Evolutionary conservation across 768 basidiomycete species (phyloP).

Genomic region (Termitomyces sp.): DNA sequence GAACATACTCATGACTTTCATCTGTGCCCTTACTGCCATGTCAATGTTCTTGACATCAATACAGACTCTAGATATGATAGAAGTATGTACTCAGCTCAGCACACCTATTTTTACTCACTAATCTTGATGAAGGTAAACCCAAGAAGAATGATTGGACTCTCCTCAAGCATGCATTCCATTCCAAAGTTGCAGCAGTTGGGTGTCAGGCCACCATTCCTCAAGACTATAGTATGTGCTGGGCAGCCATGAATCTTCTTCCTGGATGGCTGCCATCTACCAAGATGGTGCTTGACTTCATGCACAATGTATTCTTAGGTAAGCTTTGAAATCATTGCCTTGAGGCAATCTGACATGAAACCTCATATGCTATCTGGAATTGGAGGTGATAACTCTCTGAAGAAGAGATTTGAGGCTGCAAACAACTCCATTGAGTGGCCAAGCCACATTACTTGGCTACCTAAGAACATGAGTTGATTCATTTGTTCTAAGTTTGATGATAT

Average conservation of each 20-base stretch:
- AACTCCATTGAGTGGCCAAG: slow-evolving; percentile 26
- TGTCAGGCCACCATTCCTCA: slow-evolving; percentile 15
- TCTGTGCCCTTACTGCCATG: slow-evolving; percentile 23
- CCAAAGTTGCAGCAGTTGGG: not conserved
- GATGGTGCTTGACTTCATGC: slow-evolving; percentile 29
- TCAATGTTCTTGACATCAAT: slow-evolving; percentile 16
- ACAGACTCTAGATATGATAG: slow-evolving; percentile 6
- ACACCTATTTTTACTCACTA: too few relatives aligned
- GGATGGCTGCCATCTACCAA: slow-evolving; percentile 23
- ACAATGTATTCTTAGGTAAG: slow-evolving; percentile 20
- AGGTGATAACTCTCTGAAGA: slow-evolving; percentile 16
- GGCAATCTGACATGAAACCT: not conserved
- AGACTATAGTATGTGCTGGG: slow-evolving; percentile 19
- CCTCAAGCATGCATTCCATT: slow-evolving; percentile 12
- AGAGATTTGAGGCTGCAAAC: slow-evolving; percentile 21
- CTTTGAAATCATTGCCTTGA: not conserved
- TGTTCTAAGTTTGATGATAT: too few relatives aligned
- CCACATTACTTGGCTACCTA: slow-evolving; percentile 26
- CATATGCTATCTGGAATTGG: slow-evolving; percentile 25
- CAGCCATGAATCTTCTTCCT: slow-evolving; percentile 20
- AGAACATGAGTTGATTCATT: too few relatives aligned
- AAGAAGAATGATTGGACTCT: slow-evolving; percentile 13
- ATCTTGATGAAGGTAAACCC: not conserved
- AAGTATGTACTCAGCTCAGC: too few relatives aligned
- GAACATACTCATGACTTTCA: slow-evolving; percentile 22